These are phyloP conservation scores for Wickerhamomyces alni DNA, from an alignment of 805 yeast genomes.

Conservation along the genomic window DNA sequence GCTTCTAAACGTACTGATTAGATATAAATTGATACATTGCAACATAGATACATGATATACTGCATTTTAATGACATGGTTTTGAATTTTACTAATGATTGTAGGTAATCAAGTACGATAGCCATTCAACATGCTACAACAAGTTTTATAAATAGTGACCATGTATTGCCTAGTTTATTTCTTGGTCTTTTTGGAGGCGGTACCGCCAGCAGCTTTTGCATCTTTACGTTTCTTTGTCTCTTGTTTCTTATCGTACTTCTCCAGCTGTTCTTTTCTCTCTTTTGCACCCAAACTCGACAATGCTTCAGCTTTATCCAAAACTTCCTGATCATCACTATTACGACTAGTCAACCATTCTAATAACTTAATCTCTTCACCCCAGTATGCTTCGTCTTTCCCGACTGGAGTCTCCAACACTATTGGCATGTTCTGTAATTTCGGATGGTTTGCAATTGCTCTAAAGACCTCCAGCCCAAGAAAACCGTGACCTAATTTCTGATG, in stretches of 20 bases:
- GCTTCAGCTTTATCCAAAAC: slow-evolving; percentile 39
- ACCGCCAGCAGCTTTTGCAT: slow-evolving; percentile 3
- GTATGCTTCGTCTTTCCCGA: slow-evolving; percentile 51
- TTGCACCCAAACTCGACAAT: slow-evolving; percentile 54
- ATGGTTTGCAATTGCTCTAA: slow-evolving; percentile 70
- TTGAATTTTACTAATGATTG: too few species aligned
- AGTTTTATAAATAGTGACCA: too few species aligned
- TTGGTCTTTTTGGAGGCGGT: slow-evolving; percentile 3
- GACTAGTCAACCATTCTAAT: slow-evolving; percentile 75
- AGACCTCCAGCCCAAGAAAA: slow-evolving; percentile 80
- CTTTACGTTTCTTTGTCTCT: slow-evolving; percentile 24
- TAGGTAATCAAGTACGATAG: too few species aligned
- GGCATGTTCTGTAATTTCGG: slow-evolving; percentile 61
- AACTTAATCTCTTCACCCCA: slow-evolving; percentile 77
- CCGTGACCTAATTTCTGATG: slow-evolving; percentile 91
- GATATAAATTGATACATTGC: neutral
- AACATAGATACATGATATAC: slow-evolving; percentile 34
- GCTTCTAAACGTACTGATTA: slow-evolving; percentile 22
- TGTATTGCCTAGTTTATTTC: too few species aligned
- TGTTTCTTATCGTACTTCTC: slow-evolving; percentile 57
- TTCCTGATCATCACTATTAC: slow-evolving; percentile 46
- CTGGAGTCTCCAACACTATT: slow-evolving; percentile 84
- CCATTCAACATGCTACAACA: too few species aligned
- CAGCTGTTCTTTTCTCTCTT: slow-evolving; percentile 64
- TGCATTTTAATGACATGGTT: too few species aligned